These are phyloP conservation scores for Cucurbita ficifolia DNA, from an alignment of 306 rosid species.

Conservation along the genomic window DNA sequence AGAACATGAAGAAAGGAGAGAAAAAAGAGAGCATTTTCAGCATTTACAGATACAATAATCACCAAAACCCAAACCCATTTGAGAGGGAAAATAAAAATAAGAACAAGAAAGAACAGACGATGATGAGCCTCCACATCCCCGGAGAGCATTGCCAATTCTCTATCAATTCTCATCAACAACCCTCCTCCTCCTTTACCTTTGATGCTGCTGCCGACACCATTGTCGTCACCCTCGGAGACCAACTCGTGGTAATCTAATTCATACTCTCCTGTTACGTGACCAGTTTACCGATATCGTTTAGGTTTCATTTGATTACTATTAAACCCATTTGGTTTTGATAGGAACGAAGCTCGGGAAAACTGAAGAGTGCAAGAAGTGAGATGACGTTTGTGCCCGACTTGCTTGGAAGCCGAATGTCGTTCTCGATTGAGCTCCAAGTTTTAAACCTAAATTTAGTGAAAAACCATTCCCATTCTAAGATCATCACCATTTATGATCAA, in stretches of 20 bases:
- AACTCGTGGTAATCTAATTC: slow-evolving; percentile 37
- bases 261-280: neutral
- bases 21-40: slow-evolving; percentile 19
- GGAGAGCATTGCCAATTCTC: slow-evolving; percentile 37
- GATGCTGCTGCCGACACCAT: slow-evolving; percentile 45
- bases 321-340: neutral
- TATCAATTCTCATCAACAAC: slow-evolving; percentile 25
- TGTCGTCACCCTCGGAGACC: slow-evolving; percentile 56
- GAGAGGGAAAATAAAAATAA: neutral
- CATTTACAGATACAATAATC: slow-evolving; percentile 37
- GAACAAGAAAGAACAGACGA: slow-evolving; percentile 3
- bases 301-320: too few relatives aligned
- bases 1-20: slow-evolving; percentile 12
- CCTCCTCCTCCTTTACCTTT: slow-evolving; percentile 29
- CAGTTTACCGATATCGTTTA: too few relatives aligned
- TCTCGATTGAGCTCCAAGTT: slow-evolving; percentile 42
- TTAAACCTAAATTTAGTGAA: slow-evolving; percentile 14
- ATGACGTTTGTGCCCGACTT: slow-evolving; percentile 34
- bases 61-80: slow-evolving; percentile 4
- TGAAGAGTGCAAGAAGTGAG: slow-evolving; percentile 37
- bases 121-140: slow-evolving; percentile 55
- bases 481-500: slow-evolving; percentile 46
- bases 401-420: slow-evolving; percentile 23
- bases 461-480: slow-evolving; percentile 3
- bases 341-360: slow-evolving; percentile 43